Conservation (phyloP, 345 rosid species). For the thale cress (Arabidopsis thaliana) region TAIR10.1 NC_003071.7:10069001-10069500, state of each 20-base stretch:
- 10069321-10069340: not conserved
- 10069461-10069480: not conserved
- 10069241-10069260: constrained; percentile 37
- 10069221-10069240: constrained; percentile 44
- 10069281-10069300: constrained; percentile 16
- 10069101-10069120: not conserved
- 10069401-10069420: not conserved
- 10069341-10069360: too few relatives aligned
- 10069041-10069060: too few relatives aligned
- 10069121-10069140: not conserved
- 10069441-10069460: constrained; percentile 2
- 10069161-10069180: not conserved
- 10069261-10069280: constrained; percentile 20
- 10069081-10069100: too few relatives aligned
- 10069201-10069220: constrained; percentile 38
- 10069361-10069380: too few relatives aligned
- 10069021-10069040: too few relatives aligned
- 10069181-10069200: constrained; percentile 22
- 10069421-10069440: not conserved
- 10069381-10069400: too few relatives aligned
- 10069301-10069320: constrained; percentile 14
- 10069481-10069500: constrained; percentile 27
- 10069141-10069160: constrained; percentile 7
- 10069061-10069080: too few relatives aligned
- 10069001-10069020: too few relatives aligned